Evolutionary conservation across 768 basidiomycete species (phyloP).

Genomic region (Russula sp.): DNA sequence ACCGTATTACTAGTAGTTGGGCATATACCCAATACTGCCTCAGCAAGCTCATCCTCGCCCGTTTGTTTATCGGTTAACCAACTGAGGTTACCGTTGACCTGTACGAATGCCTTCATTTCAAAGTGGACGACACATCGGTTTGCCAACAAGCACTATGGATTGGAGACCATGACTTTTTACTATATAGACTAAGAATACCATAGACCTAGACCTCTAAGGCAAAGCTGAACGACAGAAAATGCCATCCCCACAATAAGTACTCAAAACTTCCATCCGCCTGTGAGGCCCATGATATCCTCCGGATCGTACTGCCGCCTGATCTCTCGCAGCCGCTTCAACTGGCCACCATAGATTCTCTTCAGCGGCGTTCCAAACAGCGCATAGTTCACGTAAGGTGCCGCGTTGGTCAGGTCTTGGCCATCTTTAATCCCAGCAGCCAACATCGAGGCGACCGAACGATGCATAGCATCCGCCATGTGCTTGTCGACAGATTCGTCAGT

Average conservation of each 20-base stretch:
- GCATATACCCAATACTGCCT: no score
- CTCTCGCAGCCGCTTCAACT: conserved; percentile 36
- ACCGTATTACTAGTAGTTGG: no score
- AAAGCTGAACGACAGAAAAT: not conserved
- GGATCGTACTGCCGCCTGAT: conserved; percentile 50
- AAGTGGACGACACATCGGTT: no score
- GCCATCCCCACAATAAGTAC: no score
- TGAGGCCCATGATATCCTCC: conserved; percentile 52
- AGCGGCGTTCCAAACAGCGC: conserved; percentile 49
- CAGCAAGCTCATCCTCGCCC: no score
- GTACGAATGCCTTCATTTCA: no score
- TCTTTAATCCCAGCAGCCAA: conserved; percentile 38
- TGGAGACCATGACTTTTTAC: no score
- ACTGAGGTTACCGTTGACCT: no score
- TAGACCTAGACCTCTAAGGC: no score
- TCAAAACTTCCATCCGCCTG: conserved; percentile 54
- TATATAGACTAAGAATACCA: no score
- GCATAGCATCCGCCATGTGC: not conserved
- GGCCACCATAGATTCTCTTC: conserved; percentile 44
- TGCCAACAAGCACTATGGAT: no score
- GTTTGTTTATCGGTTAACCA: no score
- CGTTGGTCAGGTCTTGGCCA: conserved; percentile 37
- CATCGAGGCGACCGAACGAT: conserved; percentile 27
- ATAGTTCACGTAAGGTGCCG: conserved; percentile 54
- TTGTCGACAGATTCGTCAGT: conserved; percentile 34